Conservation (phyloP, 371 early-diverging fungal species). For the Syncephalastrum racemosum region DNA sequence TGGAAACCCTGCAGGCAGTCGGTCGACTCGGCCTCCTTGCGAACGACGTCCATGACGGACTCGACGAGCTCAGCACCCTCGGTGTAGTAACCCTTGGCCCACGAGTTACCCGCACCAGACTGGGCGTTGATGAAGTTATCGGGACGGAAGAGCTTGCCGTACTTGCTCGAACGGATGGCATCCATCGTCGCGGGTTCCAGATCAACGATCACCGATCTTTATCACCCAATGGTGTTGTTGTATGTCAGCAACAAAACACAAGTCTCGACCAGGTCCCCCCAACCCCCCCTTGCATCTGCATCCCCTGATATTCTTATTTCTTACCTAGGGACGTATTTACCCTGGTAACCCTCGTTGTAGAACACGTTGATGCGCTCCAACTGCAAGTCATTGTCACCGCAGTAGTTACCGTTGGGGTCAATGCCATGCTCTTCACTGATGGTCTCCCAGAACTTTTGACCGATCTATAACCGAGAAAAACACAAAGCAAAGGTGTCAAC, state of each 20-base stretch:
- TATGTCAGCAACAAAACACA: constrained; percentile 1
- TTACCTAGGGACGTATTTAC: constrained; percentile 81
- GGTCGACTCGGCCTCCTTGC: constrained; percentile 83
- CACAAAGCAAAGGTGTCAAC: too few relatives aligned
- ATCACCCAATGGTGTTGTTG: constrained; percentile 24
- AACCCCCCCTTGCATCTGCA: background rate
- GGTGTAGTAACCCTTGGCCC: constrained; percentile 94
- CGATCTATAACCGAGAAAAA: constrained; percentile 49
- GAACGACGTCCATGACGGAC: constrained; percentile 76
- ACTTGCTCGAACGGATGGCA: constrained; percentile 74
- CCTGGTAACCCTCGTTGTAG: constrained; percentile 91
- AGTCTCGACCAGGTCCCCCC: too few relatives aligned
- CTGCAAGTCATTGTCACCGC: constrained; percentile 86
- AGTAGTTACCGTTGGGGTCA: constrained; percentile 71
- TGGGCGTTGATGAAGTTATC: constrained; percentile 89
- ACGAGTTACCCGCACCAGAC: constrained; percentile 90
- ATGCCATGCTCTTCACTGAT: constrained; percentile 94
- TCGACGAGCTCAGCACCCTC: constrained; percentile 92
- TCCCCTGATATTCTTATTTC: background rate
- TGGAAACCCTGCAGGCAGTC: constrained; percentile 92
- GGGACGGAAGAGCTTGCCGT: constrained; percentile 79
- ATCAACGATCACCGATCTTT: constrained; percentile 95
- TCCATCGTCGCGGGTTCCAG: constrained; percentile 99
- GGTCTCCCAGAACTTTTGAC: constrained; percentile 94
- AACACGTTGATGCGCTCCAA: constrained; percentile 96